Base-by-base conservation (phyloP, 805 yeast genomes). In the Diddensiella transvaalensis region DNA sequence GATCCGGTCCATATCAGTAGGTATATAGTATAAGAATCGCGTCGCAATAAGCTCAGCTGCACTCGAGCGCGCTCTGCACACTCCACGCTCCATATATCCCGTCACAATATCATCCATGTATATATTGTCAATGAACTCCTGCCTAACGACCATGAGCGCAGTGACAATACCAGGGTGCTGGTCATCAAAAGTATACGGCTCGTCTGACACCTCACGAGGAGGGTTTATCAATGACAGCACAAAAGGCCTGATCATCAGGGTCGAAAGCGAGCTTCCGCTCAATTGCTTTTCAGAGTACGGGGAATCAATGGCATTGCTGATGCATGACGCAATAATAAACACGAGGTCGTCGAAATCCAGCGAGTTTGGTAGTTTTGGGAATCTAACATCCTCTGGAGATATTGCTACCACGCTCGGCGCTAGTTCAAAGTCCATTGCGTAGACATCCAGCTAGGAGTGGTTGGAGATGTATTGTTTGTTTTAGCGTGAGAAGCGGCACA, bases 271-370 rank as follows among this genome's bases (percentile, higher is more conserved):
- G 22, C 64, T 49, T 10, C 58, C 56, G 3, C 54, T 42, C 32
- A 62, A 51, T 48, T 62, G 66, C 22, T 60, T 59, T 37, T 52
- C 58, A 11, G 66, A 41, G 46, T 62, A 62, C 13, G 64, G 63
- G 21, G 61, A 52, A 32, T 58, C 61, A 13, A 62, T 52, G 6
- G 58, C 56, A 10, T 48, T 40, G 19, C 53, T 54, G 21, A 62
- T 57, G 42, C 50, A 52, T 2, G 58, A 50, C 46, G 57, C 63
- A 24, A 62, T 54, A 22, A 48, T 54, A 47, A 49, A 52, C 19
- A 60, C 51, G 24, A 60, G 48, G 17, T 61, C 51, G 11, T 53
- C 57, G 40, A 60, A 58, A 18, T 54, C 52, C 51, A 58, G 40
- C n/a, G 44, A 24, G 3, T 46, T 47, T 15, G 54, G 59, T 33